Evolutionary conservation across 2,329 filamentous ascomycete species (phyloP).

Genomic region (Epicoccum sorghinum): DNA sequence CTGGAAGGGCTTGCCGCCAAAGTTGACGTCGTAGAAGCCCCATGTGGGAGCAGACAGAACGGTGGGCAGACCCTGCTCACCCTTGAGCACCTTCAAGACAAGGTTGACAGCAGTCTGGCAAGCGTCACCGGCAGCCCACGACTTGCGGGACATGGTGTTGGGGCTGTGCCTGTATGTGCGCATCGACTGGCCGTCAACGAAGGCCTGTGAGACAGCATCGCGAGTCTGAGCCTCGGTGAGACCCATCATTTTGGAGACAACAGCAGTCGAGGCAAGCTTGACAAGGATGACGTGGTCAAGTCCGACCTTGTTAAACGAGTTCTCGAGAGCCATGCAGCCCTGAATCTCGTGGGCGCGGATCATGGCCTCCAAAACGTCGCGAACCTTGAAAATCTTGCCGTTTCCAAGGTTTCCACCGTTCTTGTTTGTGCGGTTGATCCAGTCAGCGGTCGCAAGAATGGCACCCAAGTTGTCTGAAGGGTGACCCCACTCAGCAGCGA

Average conservation of each 20-base stretch:
- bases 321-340: slow-evolving; percentile 93
- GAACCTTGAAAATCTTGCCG: slow-evolving; percentile 83
- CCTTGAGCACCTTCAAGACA: slow-evolving; percentile 86
- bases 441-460: slow-evolving; percentile 95
- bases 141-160: slow-evolving; percentile 99
- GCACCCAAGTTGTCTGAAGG: slow-evolving; percentile 97
- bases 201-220: slow-evolving; percentile 94
- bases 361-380: slow-evolving; percentile 94
- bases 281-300: slow-evolving; percentile 97
- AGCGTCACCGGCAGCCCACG: slow-evolving; percentile 97
- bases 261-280: slow-evolving; percentile 94
- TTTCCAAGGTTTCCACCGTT: slow-evolving; percentile 75
- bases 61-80: slow-evolving; percentile 88
- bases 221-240: slow-evolving; percentile 88
- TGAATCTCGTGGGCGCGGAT: slow-evolving; percentile 99
- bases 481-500: slow-evolving; percentile 98
- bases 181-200: slow-evolving; percentile 94
- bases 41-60: slow-evolving; percentile 91
- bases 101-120: slow-evolving; percentile 95
- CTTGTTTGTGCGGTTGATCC: slow-evolving; percentile 93
- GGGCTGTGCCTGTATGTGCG: slow-evolving; percentile 96
- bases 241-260: slow-evolving; percentile 94
- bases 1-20: slow-evolving; percentile 88
- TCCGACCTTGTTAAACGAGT: slow-evolving; percentile 98
- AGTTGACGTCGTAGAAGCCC: slow-evolving; percentile 99